Base-by-base conservation (phyloP, 257 asterid genomes). In the Nicotiana tomentosiformis region DNA sequence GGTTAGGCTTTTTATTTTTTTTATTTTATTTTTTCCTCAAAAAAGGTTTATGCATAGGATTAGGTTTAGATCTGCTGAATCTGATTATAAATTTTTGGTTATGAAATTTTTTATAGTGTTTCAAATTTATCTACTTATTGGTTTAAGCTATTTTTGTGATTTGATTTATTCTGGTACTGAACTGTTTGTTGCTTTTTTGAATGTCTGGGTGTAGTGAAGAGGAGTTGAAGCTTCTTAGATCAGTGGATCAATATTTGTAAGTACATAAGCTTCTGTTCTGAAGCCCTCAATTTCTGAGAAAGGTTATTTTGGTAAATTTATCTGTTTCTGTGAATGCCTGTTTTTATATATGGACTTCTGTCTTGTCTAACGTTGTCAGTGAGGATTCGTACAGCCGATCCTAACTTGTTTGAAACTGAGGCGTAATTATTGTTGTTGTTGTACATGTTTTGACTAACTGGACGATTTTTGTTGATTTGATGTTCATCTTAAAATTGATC, bases 161-260 rank as follows among this genome's bases (percentile, higher is more conserved):
- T 77, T 46, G 39, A 32, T 43, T 80, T 15, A 8, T 46, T 18
- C 14, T 15, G 37, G 26, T 61, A 33, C 55, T 26, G 35, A 56
- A 16, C 3, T 49, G 8, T 18, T 17, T 12, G 9, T 77, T 62
- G 32, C 29, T 15, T 62, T 65, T 30, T 30, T 65, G 74, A 58
- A 84, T 82, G 53, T 26, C 83, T 57, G 83, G 86, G 57, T 77
- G 82, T 81, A 80, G 88, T 68, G 84, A 76, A 81, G 16, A 49
- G 85, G 77, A 74, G 77, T 35, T 77, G 84, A 81, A 83, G 87
- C 72, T 81, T 84, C 64, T 82, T 83, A 51, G 82, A 46, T 82
- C 77, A 26, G 85, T 83, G 85, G 88, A 87, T 88, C 88, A 83
- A 66, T 74, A 84, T 82, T 61, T 83, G 91, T 87, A 88, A 89